Conservation (phyloP, 2,329 filamentous ascomycete species). For the Aschersonia sp. region DNA sequence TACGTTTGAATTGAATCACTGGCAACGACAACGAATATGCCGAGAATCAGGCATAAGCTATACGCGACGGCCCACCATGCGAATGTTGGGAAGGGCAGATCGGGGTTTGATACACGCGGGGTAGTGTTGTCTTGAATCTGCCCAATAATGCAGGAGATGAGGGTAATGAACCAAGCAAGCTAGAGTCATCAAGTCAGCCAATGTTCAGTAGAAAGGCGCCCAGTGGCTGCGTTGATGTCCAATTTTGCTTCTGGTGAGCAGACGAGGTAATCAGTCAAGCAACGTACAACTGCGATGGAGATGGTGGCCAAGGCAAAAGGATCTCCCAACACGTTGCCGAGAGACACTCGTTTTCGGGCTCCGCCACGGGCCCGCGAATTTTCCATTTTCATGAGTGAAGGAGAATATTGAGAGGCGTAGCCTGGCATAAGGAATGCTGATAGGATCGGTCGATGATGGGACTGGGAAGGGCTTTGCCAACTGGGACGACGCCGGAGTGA, state of each 20-base stretch:
- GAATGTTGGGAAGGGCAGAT: constrained; percentile 58
- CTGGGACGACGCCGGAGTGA: not conserved
- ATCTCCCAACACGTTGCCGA: constrained; percentile 88
- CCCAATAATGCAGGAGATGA: constrained; percentile 72
- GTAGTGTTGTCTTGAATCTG: constrained; percentile 30
- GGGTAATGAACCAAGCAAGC: constrained; percentile 92
- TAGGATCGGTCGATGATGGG: not conserved
- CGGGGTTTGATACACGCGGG: constrained; percentile 5
- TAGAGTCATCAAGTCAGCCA: constrained; percentile 18
- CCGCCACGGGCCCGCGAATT: constrained; percentile 44
- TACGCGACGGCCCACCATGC: constrained; percentile 87
- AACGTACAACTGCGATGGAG: constrained; percentile 76
- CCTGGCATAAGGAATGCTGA: constrained; percentile 47
- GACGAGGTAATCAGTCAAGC: not conserved
- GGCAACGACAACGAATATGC: constrained; percentile 69
- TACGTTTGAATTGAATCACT: constrained; percentile 79
- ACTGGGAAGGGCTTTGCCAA: not conserved
- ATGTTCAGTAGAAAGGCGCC: too few species aligned
- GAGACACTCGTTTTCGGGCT: constrained; percentile 39
- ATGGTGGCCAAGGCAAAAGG: constrained; percentile 91
- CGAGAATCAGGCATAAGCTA: constrained; percentile 69
- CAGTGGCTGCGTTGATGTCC: too few species aligned
- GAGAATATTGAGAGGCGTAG: constrained; percentile 59
- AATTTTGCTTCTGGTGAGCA: too few species aligned
- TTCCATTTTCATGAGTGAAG: constrained; percentile 73